Base-by-base conservation (phyloP, 148 eudicot genomes). In the Rheum nobile region DNA sequence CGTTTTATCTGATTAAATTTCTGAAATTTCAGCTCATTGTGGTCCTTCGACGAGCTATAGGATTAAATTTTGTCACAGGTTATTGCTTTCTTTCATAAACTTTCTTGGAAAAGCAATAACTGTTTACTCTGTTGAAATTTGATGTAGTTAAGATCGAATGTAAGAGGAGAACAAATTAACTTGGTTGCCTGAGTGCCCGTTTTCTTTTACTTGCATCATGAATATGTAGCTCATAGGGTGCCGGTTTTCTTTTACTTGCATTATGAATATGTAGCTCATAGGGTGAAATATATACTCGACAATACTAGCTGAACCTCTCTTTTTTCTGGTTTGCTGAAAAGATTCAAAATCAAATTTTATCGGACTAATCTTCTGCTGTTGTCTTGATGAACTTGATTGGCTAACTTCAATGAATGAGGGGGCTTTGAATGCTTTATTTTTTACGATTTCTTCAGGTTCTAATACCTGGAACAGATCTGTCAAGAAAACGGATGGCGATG, bases 401-500 rank as follows among this genome's bases (percentile, higher is more conserved):
- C 41, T 9, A 17, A 21, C 35, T n/a, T 22, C 35, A n/a, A 6
- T 68, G 39, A 19, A 32, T 68, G 72, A 34, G 44, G 41, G 2
- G 16, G 47, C n/a, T 70, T 43, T 42, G 32, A 43, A 71, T 24
- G 48, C 10, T 24, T 71, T 41, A 17, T 17, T 22, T 46, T 11
- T 16, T 39, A 28, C 16, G 42, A 16, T 47, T 81, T 74, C 67
- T 54, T 68, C 81, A 87, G 89, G 82, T 80, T 70, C 29, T 81
- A 59, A 59, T 77, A 43, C 55, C 68, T 26, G 54, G 55, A 74
- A 42, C 24, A 72, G 71, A 43, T 77, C 81, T 9, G 46, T 67
- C 77, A 91, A 91, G 86, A 95, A 95, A 84, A 77, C 85, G 77
- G 77, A 83, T 73, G 80, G 59, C 74, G 70, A 42, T 75, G 81